These are phyloP conservation scores for Eucommia ulmoides DNA, from an alignment of 257 asterid genomes.

Conservation along the genomic window DNA sequence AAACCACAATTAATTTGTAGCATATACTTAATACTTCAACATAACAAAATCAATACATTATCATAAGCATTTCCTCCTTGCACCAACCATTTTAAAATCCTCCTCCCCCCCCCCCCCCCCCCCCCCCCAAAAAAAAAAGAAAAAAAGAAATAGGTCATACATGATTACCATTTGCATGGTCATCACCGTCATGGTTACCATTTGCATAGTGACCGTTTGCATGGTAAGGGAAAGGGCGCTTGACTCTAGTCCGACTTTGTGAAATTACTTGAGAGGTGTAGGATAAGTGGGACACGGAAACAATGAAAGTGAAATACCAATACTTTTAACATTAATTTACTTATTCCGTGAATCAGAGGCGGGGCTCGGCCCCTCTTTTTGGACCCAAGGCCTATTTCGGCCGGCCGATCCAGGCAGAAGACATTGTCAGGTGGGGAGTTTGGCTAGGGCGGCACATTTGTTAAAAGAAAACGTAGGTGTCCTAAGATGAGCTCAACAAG, in stretches of 20 bases:
- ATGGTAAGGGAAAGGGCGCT: no score
- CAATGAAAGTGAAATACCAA: background rate
- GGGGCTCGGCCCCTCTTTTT: background rate
- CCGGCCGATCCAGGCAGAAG: constrained; percentile 18
- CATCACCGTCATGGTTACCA: no score
- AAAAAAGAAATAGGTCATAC: no score
- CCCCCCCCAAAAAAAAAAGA: no score
- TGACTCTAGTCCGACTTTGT: background rate
- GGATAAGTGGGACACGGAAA: background rate
- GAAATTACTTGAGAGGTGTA: background rate
- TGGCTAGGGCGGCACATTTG: constrained; percentile 28
- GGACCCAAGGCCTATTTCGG: background rate
- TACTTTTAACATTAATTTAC: background rate
- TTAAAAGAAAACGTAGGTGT: constrained; percentile 13
- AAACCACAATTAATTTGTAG: no score
- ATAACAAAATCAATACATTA: no score
- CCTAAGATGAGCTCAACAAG: constrained; percentile 8
- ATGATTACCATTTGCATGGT: no score
- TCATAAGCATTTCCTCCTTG: no score
- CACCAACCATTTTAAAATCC: no score
- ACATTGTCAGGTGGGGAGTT: constrained; percentile 30
- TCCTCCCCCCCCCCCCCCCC: no score
- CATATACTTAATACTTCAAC: no score
- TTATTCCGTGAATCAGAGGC: background rate
- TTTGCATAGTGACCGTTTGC: no score